phyloP scores from a whole-genome alignment of 768 basidiomycete genomes.

The Clavulina sp. region DNA sequence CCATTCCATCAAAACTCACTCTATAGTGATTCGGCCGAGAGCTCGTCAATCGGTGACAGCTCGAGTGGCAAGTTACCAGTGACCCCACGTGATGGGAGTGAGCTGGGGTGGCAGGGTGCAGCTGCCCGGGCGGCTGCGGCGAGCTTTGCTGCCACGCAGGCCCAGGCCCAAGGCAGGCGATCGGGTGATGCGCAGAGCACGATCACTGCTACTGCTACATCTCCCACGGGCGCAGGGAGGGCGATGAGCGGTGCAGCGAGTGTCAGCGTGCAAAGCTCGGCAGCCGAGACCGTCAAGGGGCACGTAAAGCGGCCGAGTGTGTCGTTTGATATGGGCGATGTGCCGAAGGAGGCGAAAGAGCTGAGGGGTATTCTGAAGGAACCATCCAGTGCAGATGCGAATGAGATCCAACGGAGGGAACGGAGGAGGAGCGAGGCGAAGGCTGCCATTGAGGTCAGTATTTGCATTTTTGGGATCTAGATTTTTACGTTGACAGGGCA shows the following conservation, averaged over 20 bases:
- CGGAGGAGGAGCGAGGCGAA: conserved; percentile 68
- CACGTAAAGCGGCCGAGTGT: conserved; percentile 8
- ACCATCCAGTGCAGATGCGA: neutral
- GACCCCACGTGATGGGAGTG: conserved; percentile 67
- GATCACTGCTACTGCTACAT: conserved; percentile 1
- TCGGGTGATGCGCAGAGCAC: neutral
- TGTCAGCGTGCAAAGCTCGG: neutral
- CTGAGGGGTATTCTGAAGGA: neutral
- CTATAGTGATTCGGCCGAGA: no score
- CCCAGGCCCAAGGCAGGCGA: conserved; percentile 16
- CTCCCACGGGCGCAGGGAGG: conserved; percentile 10
- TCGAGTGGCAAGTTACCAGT: conserved; percentile 59
- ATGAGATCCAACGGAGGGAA: conserved; percentile 46
- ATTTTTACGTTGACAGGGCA: conserved; percentile 5
- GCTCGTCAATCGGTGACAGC: conserved; percentile 22
- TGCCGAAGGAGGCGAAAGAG: no score
- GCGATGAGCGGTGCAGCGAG: neutral
- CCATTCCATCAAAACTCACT: neutral
- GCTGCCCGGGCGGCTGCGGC: conserved; percentile 33
- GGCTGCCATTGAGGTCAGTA: conserved; percentile 70
- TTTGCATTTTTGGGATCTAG: neutral
- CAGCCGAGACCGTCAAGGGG: neutral
- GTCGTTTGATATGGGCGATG: conserved; percentile 10
- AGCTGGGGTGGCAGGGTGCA: conserved; percentile 15
- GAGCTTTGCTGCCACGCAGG: conserved; percentile 39